phyloP scores from a whole-genome alignment of 306 rosid species.

The Medicago lupulina region DNA sequence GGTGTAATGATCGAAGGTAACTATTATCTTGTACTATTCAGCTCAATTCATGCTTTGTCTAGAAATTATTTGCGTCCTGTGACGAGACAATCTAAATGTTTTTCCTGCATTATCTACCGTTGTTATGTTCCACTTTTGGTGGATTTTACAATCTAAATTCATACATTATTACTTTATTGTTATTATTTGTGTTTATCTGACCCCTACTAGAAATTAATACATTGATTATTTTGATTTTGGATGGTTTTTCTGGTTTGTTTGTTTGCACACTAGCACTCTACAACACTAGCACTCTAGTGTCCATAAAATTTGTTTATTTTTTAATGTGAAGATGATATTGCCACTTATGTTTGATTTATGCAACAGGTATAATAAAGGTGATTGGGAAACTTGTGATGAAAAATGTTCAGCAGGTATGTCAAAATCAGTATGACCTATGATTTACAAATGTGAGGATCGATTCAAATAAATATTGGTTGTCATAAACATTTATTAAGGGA shows the following conservation, averaged over 20 bases:
- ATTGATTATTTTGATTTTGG: background rate
- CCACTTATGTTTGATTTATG: conserved; percentile 42
- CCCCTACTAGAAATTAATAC: too few relatives aligned
- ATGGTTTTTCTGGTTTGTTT: background rate
- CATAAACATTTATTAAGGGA: conserved; percentile 7
- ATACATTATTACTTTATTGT: background rate
- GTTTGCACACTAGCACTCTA: background rate
- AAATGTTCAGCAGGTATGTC: conserved; percentile 72
- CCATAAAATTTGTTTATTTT: background rate
- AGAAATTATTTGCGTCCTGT: conserved; percentile 9
- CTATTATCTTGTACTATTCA: background rate
- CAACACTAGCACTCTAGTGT: background rate
- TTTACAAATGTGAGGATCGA: conserved; percentile 19
- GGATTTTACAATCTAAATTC: conserved; percentile 14
- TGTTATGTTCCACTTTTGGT: background rate
- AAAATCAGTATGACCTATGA: background rate
- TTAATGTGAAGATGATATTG: background rate
- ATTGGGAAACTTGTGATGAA: conserved; percentile 61
- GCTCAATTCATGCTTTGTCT: conserved; percentile 10
- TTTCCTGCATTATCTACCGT: conserved; percentile 10
- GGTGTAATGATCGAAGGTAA: conserved; percentile 47
- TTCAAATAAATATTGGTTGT: conserved; percentile 18
- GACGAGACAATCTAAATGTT: background rate
- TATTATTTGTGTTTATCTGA: background rate
- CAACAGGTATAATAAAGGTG: conserved; percentile 50